Conservation (phyloP, 768 basidiomycete species). For the Pholiota molesta region DNA sequence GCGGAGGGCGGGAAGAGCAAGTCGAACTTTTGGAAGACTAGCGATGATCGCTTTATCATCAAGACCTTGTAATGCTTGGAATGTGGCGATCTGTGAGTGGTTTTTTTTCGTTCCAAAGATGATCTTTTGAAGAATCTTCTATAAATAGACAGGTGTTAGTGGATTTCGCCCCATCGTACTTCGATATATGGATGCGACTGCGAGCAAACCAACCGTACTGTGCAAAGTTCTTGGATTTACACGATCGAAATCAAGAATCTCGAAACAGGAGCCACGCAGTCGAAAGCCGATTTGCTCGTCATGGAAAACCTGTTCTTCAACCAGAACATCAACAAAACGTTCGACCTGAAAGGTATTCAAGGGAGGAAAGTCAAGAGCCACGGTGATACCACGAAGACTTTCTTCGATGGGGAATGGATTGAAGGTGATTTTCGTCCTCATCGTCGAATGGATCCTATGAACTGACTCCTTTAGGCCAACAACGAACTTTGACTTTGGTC, state of each 20-base stretch:
- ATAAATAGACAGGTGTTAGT: slow-evolving; percentile 69
- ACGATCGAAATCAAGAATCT: slow-evolving; percentile 77
- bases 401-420: slow-evolving; percentile 87
- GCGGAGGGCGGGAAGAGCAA: slow-evolving; percentile 83
- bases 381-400: slow-evolving; percentile 52
- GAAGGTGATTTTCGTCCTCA: slow-evolving; percentile 51
- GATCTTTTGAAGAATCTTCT: neutral
- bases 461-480: slow-evolving; percentile 50
- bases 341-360: slow-evolving; percentile 85
- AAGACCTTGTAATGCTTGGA: slow-evolving; percentile 92
- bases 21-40: slow-evolving; percentile 82
- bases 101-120: neutral
- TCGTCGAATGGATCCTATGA: too few species aligned
- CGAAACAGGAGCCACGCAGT: slow-evolving; percentile 64
- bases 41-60: slow-evolving; percentile 78
- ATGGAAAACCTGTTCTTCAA: slow-evolving; percentile 87
- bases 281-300: slow-evolving; percentile 75
- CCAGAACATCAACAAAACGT: slow-evolving; percentile 67
- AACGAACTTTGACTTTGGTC: slow-evolving; percentile 63
- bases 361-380: slow-evolving; percentile 68
- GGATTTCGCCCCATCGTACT: slow-evolving; percentile 78
- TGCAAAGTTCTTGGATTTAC: slow-evolving; percentile 85
- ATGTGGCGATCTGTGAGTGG: slow-evolving; percentile 76
- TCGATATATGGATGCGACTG: slow-evolving; percentile 76
- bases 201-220: slow-evolving; percentile 66